A percentile compares a stretch with the other conserved stretches of the same genome.
Evolutionary conservation across 2,329 filamentous ascomycete genomes (phyloP).

Genomic region (Lasiodiplodia hormozganensis): DNA sequence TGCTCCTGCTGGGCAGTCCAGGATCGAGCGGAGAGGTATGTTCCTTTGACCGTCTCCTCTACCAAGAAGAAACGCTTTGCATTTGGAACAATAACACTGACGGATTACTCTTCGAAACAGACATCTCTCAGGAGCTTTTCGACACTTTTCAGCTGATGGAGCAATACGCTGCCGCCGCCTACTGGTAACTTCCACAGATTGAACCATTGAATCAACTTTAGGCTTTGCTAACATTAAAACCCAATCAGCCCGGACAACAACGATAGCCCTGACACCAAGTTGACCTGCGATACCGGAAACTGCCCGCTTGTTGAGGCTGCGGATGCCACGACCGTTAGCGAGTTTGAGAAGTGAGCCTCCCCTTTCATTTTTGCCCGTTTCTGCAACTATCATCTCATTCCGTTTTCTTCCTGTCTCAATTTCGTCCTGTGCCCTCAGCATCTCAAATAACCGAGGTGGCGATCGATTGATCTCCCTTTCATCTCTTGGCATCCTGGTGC

Average conservation of each 20-base stretch:
- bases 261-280: conserved; percentile 50
- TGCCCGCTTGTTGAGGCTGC: conserved; percentile 58
- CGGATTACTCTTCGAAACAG: conserved; percentile 32
- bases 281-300: conserved; percentile 54
- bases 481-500: too few species aligned
- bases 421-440: not conserved
- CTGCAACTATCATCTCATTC: not conserved
- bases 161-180: conserved; percentile 61
- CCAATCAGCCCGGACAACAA: conserved; percentile 48
- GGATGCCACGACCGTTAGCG: conserved; percentile 53
- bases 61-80: conserved; percentile 1
- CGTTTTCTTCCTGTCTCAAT: not conserved
- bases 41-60: not conserved
- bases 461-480: too few species aligned
- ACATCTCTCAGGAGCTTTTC: conserved; percentile 50
- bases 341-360: conserved; percentile 56
- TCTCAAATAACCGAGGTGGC: not conserved
- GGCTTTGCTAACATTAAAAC: not conserved
- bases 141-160: conserved; percentile 55
- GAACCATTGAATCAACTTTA: not conserved
- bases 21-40: conserved; percentile 20
- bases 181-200: conserved; percentile 45
- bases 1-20: not conserved
- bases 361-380: not conserved
- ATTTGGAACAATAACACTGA: conserved; percentile 3